phyloP scores from a whole-genome alignment of 176 grass and related monocot species.

The Oryza punctata region DNA sequence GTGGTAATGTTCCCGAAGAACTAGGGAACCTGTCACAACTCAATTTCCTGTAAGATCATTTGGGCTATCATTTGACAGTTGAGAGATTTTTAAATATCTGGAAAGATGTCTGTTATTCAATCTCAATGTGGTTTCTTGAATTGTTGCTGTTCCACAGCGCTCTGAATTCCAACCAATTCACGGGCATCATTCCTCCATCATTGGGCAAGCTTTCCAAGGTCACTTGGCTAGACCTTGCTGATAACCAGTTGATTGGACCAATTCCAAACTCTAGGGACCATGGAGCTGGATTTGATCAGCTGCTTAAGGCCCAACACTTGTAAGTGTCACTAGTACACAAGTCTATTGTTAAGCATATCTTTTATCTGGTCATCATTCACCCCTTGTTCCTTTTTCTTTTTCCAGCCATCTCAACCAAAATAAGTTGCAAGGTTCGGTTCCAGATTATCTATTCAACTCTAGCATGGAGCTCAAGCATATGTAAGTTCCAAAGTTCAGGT shows the following conservation, averaged over 20 bases:
- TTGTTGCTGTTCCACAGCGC: constrained; percentile 33
- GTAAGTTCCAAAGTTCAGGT: constrained; percentile 50
- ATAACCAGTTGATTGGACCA: constrained; percentile 57
- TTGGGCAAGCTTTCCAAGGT: constrained; percentile 70
- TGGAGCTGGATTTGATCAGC: constrained; percentile 64
- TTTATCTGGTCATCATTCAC: constrained; percentile 11
- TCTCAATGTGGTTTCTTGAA: background rate
- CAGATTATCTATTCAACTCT: constrained; percentile 66
- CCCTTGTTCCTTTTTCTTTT: constrained; percentile 14
- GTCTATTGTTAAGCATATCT: constrained; percentile 5
- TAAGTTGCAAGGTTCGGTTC: constrained; percentile 56
- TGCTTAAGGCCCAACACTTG: constrained; percentile 61
- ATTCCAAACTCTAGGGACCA: constrained; percentile 59
- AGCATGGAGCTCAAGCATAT: constrained; percentile 59
- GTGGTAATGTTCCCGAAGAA: constrained; percentile 59
- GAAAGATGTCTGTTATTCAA: background rate
- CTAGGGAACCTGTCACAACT: constrained; percentile 64
- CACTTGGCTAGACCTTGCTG: constrained; percentile 62
- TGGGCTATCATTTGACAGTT: background rate
- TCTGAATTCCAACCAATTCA: constrained; percentile 69
- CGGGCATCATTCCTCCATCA: constrained; percentile 56
- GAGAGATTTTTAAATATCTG: background rate
- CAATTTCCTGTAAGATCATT: constrained; percentile 56
- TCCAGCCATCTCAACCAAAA: constrained; percentile 83
- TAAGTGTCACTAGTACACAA: constrained; percentile 35